Conservation (phyloP, 2,329 filamentous ascomycete species). For the Botryotinia narcissicola region DNA sequence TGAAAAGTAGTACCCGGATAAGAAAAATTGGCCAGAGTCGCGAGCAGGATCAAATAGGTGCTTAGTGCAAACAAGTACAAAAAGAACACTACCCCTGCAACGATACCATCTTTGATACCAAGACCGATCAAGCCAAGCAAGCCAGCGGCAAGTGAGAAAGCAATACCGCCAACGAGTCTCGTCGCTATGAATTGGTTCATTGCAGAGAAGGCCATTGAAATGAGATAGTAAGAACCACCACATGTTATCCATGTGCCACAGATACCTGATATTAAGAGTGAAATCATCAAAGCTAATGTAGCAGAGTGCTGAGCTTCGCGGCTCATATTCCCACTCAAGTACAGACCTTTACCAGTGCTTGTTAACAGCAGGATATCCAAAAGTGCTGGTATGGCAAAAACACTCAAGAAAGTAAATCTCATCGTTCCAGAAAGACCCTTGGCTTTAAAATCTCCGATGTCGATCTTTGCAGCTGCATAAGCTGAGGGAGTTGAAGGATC, state of each 20-base stretch:
- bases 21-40: slow-evolving; percentile 48
- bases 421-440: slow-evolving; percentile 43
- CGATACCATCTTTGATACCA: slow-evolving; percentile 43
- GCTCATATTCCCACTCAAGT: slow-evolving; percentile 57
- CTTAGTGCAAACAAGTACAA: slow-evolving; percentile 57
- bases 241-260: slow-evolving; percentile 63
- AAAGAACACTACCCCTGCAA: slow-evolving; percentile 54
- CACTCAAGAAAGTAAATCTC: slow-evolving; percentile 53
- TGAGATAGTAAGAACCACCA: slow-evolving; percentile 61
- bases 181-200: slow-evolving; percentile 45
- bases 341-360: slow-evolving; percentile 57
- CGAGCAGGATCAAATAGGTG: slow-evolving; percentile 56
- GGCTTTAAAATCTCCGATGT: slow-evolving; percentile 46
- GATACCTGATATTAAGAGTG: slow-evolving; percentile 56
- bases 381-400: slow-evolving; percentile 61
- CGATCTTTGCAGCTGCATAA: slow-evolving; percentile 52
- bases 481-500: slow-evolving; percentile 36
- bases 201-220: slow-evolving; percentile 50
- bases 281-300: slow-evolving; percentile 53
- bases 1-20: slow-evolving; percentile 52
- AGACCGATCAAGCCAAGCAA: slow-evolving; percentile 51
- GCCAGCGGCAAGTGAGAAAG: slow-evolving; percentile 39
- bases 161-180: slow-evolving; percentile 48
- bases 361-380: slow-evolving; percentile 59
- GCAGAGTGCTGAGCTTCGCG: slow-evolving; percentile 52